Evolutionary conservation across 257 asterid genomes (phyloP).

Genomic region (Forsythia viridissima): DNA sequence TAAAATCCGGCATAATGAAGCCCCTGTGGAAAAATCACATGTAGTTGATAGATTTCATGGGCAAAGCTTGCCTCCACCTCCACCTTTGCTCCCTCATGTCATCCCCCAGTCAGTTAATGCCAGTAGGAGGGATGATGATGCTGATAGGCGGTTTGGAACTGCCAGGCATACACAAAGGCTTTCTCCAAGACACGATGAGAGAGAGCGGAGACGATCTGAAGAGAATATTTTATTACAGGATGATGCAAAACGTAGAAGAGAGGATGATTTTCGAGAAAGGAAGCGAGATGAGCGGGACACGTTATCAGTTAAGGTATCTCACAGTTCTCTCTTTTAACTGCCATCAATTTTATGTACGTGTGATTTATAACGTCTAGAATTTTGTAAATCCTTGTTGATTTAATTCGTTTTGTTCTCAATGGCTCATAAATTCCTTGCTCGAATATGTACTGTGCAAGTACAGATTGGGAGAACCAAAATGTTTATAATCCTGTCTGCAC

Average conservation of each 20-base stretch:
- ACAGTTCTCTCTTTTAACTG: background rate
- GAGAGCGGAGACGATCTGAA: constrained; percentile 92
- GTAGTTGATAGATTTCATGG: constrained; percentile 77
- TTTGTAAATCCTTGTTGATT: background rate
- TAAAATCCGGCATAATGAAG: constrained; percentile 61
- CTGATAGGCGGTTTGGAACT: constrained; percentile 82
- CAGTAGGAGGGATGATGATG: constrained; percentile 84
- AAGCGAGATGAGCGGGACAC: constrained; percentile 92
- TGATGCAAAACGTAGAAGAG: constrained; percentile 87
- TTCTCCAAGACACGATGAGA: constrained; percentile 92
- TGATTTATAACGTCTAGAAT: background rate
- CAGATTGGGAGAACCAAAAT: constrained; percentile 10
- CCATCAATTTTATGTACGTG: background rate
- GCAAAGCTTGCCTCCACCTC: constrained; percentile 95
- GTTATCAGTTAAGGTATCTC: constrained; percentile 61
- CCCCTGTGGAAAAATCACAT: constrained; percentile 63
- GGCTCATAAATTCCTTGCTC: background rate
- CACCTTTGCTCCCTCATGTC: constrained; percentile 90
- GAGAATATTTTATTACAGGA: constrained; percentile 77
- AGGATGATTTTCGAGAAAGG: constrained; percentile 88
- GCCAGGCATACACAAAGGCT: constrained; percentile 81
- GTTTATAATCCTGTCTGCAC: background rate
- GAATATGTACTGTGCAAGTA: constrained; percentile 16
- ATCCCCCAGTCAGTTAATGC: constrained; percentile 80
- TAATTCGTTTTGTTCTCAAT: background rate